These are phyloP conservation scores for Cercospora janseana DNA, from an alignment of 2,329 filamentous ascomycete species.

Conservation along the genomic window DNA sequence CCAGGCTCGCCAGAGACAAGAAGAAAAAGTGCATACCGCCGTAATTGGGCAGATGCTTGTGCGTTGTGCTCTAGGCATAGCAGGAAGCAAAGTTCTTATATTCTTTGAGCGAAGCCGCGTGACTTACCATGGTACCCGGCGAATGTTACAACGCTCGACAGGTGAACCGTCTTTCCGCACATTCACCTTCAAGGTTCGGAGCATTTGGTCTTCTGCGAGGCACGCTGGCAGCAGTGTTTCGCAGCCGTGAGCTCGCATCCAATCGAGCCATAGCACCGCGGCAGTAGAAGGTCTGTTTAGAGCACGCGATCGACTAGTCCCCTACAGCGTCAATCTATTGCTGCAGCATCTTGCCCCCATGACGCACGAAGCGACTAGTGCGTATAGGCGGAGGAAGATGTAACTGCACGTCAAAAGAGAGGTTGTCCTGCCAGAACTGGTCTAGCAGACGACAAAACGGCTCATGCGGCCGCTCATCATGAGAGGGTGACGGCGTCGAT, in stretches of 20 bases:
- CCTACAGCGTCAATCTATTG: not conserved
- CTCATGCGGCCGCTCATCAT: conserved; percentile 1
- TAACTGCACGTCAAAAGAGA: not conserved
- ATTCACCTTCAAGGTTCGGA: not conserved
- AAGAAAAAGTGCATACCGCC: conserved; percentile 19
- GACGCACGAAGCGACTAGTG: not conserved
- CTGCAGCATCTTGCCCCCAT: not conserved
- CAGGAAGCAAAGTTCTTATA: not conserved
- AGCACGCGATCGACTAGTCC: not conserved
- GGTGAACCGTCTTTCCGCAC: not conserved
- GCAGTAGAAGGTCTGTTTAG: not conserved
- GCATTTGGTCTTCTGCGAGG: not conserved
- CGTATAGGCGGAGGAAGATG: not conserved
- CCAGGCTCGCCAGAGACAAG: conserved; percentile 18
- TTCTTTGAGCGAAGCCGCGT: not conserved
- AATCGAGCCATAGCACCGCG: not conserved
- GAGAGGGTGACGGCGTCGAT: not conserved
- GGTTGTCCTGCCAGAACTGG: not conserved
- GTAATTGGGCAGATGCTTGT: not conserved
- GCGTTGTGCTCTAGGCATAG: not conserved
- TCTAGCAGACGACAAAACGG: not conserved
- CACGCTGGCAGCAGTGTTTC: not conserved
- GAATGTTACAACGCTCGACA: not conserved
- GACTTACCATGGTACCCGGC: not conserved
- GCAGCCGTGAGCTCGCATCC: not conserved